Evolutionary conservation across 2,329 filamentous ascomycete species (phyloP), one percentile per base, ranked within the genome.

Genomic region (Talaromyces sp.): DNA sequence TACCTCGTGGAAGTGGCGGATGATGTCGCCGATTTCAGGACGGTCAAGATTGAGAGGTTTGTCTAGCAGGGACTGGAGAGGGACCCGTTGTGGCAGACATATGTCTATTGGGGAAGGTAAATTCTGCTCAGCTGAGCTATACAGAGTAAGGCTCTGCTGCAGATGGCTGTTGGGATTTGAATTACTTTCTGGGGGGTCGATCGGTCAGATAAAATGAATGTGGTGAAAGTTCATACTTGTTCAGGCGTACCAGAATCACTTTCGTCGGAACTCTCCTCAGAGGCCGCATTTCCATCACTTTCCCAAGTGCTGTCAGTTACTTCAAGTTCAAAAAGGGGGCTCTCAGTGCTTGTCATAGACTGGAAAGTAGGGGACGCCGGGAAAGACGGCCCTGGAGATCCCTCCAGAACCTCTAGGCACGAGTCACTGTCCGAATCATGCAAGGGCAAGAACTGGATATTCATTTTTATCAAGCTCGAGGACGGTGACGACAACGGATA

Each of bases 341-440:
- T 10, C 42, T 18, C 42, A 8, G 5, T 27, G n/a, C 18, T 47
- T 18, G 5, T 18, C 23, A 10, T 47, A 16, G 42, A 9, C 16
- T 18, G 5, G 8, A 23, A 47, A 6, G n/a, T 18, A 4, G 42
- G 16, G 3, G 42, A 47, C 18, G 42, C 56, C 30, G 12, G 59
- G 30, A 60, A 16, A 10, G 59, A 28, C 33, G 59, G 59, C 12
- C 59, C 59, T 5, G 59, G 59, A 9, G 59, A 60, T 5, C 59
- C 52, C 33, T 60, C 59, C 14, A 60, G 12, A 8, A 60, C 53
- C 36, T 60, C 52, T 18, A 60, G 33, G 52, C 52, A 60, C 18
- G 59, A 60, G 28, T 60, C 59, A 12, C 51, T 40, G 36, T 56
- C 59, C 16, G 59, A 60, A 27, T 47, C 42, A 47, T 47, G 10